Evolutionary conservation across 805 yeast genomes (phyloP).

Genomic region (Candida xiaguanensis): DNA sequence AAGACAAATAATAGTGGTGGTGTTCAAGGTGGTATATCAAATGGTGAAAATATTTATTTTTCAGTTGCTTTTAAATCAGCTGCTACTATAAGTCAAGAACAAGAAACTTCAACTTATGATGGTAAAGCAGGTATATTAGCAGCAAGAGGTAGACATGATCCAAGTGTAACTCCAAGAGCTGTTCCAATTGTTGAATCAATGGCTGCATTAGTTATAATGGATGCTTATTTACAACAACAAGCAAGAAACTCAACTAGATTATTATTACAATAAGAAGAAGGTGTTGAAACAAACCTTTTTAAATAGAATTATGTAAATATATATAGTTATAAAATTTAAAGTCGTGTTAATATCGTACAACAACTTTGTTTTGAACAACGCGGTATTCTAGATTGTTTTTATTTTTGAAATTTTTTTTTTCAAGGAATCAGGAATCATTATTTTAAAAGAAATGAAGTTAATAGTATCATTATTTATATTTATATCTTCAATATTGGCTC

Average conservation of each 20-base stretch:
- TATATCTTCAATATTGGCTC: slow-evolving; percentile 44
- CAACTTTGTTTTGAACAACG: no score
- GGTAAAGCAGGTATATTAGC: slow-evolving; percentile 86
- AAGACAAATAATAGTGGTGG: slow-evolving; percentile 93
- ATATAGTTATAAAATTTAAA: no score
- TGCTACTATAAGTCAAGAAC: slow-evolving; percentile 94
- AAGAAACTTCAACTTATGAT: slow-evolving; percentile 81
- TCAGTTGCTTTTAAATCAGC: slow-evolving; percentile 97
- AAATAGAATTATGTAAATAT: no score
- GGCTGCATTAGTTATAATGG: slow-evolving; percentile 94
- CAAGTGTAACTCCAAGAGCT: slow-evolving; percentile 97
- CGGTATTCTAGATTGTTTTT: neutral
- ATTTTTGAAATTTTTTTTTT: neutral
- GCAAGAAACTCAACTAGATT: slow-evolving; percentile 53
- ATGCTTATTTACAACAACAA: slow-evolving; percentile 79
- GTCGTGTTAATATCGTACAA: no score
- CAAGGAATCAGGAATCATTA: neutral
- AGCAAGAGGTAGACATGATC: slow-evolving; percentile 98
- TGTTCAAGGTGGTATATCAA: slow-evolving; percentile 95
- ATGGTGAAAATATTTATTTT: slow-evolving; percentile 93
- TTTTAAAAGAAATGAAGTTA: neutral
- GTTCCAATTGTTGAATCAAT: slow-evolving; percentile 97
- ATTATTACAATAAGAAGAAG: neutral
- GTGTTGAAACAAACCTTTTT: no score
- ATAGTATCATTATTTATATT: slow-evolving; percentile 3